Conservation (phyloP, 2,329 filamentous ascomycete species). For the Phoma herbarum region DNA sequence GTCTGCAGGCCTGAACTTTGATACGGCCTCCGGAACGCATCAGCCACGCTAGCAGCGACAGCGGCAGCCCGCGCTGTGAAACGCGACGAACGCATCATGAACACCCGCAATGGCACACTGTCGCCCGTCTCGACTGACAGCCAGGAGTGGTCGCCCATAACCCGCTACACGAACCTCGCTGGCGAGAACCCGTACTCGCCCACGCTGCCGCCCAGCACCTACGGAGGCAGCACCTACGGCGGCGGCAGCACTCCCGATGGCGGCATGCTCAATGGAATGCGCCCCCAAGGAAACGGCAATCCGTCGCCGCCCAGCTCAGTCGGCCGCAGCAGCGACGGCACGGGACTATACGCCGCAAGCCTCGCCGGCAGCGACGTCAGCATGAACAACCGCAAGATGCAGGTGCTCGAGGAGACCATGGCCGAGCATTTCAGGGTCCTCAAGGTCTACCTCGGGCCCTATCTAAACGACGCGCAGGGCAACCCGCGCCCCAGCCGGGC, state of each 20-base stretch:
- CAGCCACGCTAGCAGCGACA: conserved; percentile 28
- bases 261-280: conserved; percentile 63
- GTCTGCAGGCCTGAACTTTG: conserved; percentile 4
- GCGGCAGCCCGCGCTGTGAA: conserved; percentile 30
- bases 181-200: conserved; percentile 52
- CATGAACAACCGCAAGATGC: conserved; percentile 66
- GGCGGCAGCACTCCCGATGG: conserved; percentile 52
- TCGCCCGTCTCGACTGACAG: conserved; percentile 53
- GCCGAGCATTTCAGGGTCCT: conserved; percentile 83
- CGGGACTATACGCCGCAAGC: conserved; percentile 66
- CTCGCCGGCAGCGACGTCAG: conserved; percentile 62
- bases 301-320: conserved; percentile 90
- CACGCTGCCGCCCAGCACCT: conserved; percentile 45
- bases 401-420: conserved; percentile 72
- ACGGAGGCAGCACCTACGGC: conserved; percentile 45
- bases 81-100: conserved; percentile 42
- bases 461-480: conserved; percentile 76
- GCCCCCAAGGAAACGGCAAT: conserved; percentile 57
- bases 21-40: conserved; percentile 2
- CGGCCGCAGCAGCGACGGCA: conserved; percentile 83
- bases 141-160: conserved; percentile 54
- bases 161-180: conserved; percentile 48
- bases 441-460: conserved; percentile 75
- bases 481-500: conserved; percentile 85
- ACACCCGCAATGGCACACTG: conserved; percentile 51